Percentiles rank a stretch among this genome's conserved stretches.
Evolutionary conservation across 805 yeast species (phyloP).

Genomic region (Saturnispora ahearnii): DNA sequence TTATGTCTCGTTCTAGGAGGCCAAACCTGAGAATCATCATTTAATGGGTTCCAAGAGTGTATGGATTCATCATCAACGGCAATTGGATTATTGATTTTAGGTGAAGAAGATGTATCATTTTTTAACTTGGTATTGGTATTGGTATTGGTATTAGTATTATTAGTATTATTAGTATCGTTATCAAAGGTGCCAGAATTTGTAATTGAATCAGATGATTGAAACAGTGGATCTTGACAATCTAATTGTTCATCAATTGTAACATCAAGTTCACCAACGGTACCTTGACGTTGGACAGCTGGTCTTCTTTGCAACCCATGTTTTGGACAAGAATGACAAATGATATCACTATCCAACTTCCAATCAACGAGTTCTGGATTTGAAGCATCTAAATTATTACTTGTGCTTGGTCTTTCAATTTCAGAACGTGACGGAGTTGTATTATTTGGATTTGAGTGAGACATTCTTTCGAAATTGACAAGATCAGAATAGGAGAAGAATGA

Average conservation of each 20-base stretch:
- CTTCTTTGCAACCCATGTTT: slow-evolving; percentile 8
- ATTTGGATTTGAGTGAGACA: slow-evolving; percentile 4
- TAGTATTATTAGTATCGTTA: no score
- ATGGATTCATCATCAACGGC: slow-evolving; percentile 10
- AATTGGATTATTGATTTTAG: neutral
- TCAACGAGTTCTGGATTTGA: slow-evolving; percentile 1
- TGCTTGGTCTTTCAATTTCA: neutral
- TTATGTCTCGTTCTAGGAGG: slow-evolving; percentile 2
- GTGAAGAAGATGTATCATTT: neutral
- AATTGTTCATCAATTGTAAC: slow-evolving; percentile 11
- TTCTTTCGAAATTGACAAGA: slow-evolving; percentile 23
- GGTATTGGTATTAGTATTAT: no score
- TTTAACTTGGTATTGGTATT: no score
- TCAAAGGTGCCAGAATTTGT: no score
- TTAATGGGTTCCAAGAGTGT: slow-evolving; percentile 11
- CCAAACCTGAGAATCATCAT: neutral
- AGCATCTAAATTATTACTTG: neutral
- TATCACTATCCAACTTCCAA: slow-evolving; percentile 1
- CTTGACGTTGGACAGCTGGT: slow-evolving; percentile 9
- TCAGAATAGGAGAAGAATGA: slow-evolving; percentile 29
- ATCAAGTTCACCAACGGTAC: slow-evolving; percentile 12
- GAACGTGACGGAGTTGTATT: neutral
- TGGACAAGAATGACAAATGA: slow-evolving; percentile 4
- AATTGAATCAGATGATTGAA: neutral
- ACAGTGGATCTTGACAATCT: neutral